These are phyloP conservation scores for Aspergillus floridensis DNA, from an alignment of 2,329 filamentous ascomycete genomes.

Conservation along the genomic window DNA sequence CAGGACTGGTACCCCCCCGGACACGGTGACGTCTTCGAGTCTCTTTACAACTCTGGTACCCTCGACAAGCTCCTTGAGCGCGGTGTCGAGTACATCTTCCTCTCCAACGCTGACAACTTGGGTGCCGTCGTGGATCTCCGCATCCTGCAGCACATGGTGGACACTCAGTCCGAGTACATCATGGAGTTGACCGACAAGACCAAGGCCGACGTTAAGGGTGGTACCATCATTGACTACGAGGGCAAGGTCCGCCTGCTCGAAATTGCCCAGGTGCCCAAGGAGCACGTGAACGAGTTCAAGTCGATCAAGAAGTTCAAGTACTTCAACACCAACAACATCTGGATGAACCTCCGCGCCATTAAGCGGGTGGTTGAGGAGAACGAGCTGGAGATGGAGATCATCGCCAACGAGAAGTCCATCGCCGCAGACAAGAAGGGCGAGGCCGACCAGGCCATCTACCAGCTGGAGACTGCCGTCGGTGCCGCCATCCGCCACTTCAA, in stretches of 20 bases:
- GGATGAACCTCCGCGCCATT: conserved; percentile 96
- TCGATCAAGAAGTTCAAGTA: conserved; percentile 99
- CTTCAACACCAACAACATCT: conserved; percentile 99
- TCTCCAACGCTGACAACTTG: conserved; percentile 98
- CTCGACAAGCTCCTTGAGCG: conserved; percentile 94
- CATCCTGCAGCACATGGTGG: conserved; percentile 99
- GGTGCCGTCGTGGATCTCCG: conserved; percentile 96
- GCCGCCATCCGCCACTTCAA: conserved; percentile 98
- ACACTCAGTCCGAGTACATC: conserved; percentile 96
- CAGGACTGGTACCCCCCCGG: conserved; percentile 98
- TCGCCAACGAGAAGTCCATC: conserved; percentile 98
- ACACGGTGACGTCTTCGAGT: conserved; percentile 99
- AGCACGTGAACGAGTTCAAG: conserved; percentile 99
- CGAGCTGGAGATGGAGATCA: conserved; percentile 99
- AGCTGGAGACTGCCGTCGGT: conserved; percentile 97
- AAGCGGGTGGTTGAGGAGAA: conserved; percentile 99
- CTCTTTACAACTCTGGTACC: conserved; percentile 97
- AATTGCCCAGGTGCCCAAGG: conserved; percentile 98
- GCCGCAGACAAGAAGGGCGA: conserved; percentile 99
- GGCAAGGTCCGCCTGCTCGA: conserved; percentile 94
- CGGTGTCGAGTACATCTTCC: conserved; percentile 95
- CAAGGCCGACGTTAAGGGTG: conserved; percentile 99
- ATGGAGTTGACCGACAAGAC: conserved; percentile 99
- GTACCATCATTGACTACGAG: conserved; percentile 99
- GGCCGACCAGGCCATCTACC: conserved; percentile 93